Evolutionary conservation across 2,329 filamentous ascomycete genomes (phyloP), one percentile per base, ranked within the genome.

Genomic region (Calonectria henricotiae): DNA sequence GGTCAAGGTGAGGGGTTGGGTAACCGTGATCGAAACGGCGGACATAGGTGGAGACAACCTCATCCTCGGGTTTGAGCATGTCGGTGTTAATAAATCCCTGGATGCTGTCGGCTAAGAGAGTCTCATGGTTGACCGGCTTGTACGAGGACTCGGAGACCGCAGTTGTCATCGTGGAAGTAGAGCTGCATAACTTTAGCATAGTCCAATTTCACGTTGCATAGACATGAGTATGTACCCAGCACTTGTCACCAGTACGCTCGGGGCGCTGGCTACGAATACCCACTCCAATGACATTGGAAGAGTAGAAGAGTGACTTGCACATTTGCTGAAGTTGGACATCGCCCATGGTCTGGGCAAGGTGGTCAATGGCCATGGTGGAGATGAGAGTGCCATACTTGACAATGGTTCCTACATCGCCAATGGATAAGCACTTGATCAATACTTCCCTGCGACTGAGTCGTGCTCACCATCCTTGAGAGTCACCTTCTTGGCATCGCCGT

Each of bases 141-240:
- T 97, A 91, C 80, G 90, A 90, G 37, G 96, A 98, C 86, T 99
- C 94, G 30, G 96, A 98, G 70, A 98, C 93, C 85, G 88, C 95
- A 98, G 89, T 99, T 93, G 84, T 98, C 93, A 85, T 99, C 96
- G 72, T 96, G 96, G 91, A 98, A 99, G 90, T 99, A 99, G 75
- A 99, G 89, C 92, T 92, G 25, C 1, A 15, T 0, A 20, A 11
- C n/a, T 25, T 47, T 17, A 61, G 32, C 8, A 20, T 20, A 11
- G 2, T 8, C 27, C 13, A 17, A 23, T 6, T 9, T 37, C 25
- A 49, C n/a, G n/a, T 30, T 15, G 1, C 9, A 43, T 6, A 17
- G 20, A 23, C 30, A 12, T 23, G 8, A 39, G 4, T 9, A 80
- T 89, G 81, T 86, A 92, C 90, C 95, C 96, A 99, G 91, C 96